phyloP scores from a whole-genome alignment of 1,139 yeast species.

The Diutina rugosa region DNA sequence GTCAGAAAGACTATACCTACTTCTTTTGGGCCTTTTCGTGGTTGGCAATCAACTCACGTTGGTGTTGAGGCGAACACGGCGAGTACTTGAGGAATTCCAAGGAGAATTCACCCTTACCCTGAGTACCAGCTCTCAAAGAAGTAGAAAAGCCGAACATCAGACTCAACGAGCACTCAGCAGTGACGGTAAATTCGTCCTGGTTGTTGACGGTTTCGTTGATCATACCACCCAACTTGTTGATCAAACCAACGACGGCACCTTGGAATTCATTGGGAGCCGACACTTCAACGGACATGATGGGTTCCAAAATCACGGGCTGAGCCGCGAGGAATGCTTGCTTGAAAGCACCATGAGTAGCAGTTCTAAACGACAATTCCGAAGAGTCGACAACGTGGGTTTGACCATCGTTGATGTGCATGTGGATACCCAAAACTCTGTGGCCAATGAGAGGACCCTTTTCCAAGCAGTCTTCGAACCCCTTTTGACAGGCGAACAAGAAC shows the following conservation, averaged over 20 bases:
- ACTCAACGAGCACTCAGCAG: slow-evolving; percentile 91
- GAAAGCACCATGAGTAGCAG: slow-evolving; percentile 89
- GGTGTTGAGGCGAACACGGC: slow-evolving; percentile 84
- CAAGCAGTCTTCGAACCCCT: slow-evolving; percentile 90
- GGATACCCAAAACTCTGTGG: slow-evolving; percentile 82
- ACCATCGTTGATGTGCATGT: slow-evolving; percentile 94
- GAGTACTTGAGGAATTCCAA: slow-evolving; percentile 89
- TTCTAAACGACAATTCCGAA: slow-evolving; percentile 85
- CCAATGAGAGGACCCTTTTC: slow-evolving; percentile 97
- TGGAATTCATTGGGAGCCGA: slow-evolving; percentile 96
- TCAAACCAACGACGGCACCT: slow-evolving; percentile 79
- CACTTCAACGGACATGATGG: slow-evolving; percentile 86
- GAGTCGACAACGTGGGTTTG: slow-evolving; percentile 96
- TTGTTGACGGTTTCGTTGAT: slow-evolving; percentile 91
- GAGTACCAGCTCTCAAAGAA: slow-evolving; percentile 89
- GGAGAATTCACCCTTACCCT: slow-evolving; percentile 97
- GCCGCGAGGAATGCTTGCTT: slow-evolving; percentile 79
- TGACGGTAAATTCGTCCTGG: slow-evolving; percentile 85
- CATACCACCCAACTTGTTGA: slow-evolving; percentile 87
- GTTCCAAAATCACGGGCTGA: slow-evolving; percentile 84
- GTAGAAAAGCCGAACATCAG: slow-evolving; percentile 96
- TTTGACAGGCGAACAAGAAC: slow-evolving; percentile 84
- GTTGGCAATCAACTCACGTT: slow-evolving; percentile 67
- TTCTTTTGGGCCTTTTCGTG: slow-evolving; percentile 41
- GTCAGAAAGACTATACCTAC: not conserved